Conservation (phyloP, 345 rosid species). For the Eucalyptus sp. region DNA sequence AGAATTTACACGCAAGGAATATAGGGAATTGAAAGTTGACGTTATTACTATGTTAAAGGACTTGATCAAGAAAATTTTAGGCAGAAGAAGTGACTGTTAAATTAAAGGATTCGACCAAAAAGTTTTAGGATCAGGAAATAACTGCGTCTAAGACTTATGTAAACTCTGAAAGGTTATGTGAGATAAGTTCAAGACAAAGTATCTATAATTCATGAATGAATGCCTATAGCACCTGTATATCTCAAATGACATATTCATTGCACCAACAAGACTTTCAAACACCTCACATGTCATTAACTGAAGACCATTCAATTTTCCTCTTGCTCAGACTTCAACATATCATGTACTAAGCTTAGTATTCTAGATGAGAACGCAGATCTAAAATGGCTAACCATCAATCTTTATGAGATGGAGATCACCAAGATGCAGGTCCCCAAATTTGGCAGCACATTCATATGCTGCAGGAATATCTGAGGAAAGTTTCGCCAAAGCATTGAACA, state of each 20-base stretch:
- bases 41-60: background rate
- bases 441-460: conserved; percentile 50
- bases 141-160: background rate
- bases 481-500: conserved; percentile 61
- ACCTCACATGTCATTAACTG: background rate
- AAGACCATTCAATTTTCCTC: background rate
- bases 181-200: background rate
- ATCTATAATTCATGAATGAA: background rate
- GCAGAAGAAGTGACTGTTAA: background rate
- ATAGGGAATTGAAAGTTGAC: background rate
- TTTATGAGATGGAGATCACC: conserved; percentile 77
- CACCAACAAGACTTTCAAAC: background rate
- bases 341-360: background rate
- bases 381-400: conserved; percentile 34
- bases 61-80: background rate
- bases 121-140: background rate
- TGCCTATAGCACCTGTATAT: background rate
- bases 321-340: background rate
- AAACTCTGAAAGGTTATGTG: background rate
- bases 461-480: conserved; percentile 40
- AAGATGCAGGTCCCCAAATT: conserved; percentile 66
- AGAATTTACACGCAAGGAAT: background rate
- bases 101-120: background rate
- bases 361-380: background rate
- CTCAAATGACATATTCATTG: background rate